These are phyloP conservation scores for Oropetium thomaeum DNA, from an alignment of 176 grass and related monocot species.

Conservation along the genomic window DNA sequence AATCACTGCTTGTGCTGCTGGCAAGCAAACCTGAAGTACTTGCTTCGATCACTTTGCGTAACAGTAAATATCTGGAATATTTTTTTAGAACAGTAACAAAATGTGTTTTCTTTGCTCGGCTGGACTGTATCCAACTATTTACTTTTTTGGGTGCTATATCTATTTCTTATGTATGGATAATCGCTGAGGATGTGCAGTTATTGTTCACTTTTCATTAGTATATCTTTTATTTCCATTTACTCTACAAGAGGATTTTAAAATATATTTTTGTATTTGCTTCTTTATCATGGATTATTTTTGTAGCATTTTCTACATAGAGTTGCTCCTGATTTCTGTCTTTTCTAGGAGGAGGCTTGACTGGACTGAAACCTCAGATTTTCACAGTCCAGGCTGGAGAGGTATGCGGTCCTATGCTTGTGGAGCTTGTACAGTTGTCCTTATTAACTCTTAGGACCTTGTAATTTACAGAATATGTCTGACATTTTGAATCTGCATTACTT, in stretches of 20 bases:
- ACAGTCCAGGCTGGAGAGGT: constrained; percentile 82
- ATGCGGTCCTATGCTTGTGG: background rate
- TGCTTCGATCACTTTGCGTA: background rate
- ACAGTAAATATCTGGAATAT: background rate
- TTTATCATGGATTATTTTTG: too few species aligned
- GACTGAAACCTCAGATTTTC: constrained; percentile 67
- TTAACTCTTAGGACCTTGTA: background rate
- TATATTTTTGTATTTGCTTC: background rate
- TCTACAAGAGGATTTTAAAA: background rate
- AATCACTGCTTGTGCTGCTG: background rate
- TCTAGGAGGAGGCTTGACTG: constrained; percentile 44
- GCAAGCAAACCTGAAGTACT: background rate
- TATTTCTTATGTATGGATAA: background rate
- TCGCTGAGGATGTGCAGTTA: background rate
- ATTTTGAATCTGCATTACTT: background rate
- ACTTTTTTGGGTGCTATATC: background rate
- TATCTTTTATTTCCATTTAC: background rate
- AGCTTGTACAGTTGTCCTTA: background rate
- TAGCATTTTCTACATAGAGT: background rate
- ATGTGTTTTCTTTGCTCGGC: background rate
- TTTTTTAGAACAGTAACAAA: background rate
- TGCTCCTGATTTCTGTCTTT: background rate
- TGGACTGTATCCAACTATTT: background rate
- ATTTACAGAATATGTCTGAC: background rate
- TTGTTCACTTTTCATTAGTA: background rate